These are phyloP conservation scores for Kluyveromyces marxianus DNA, from an alignment of 1,139 yeast genomes.

Conservation along the genomic window DNA sequence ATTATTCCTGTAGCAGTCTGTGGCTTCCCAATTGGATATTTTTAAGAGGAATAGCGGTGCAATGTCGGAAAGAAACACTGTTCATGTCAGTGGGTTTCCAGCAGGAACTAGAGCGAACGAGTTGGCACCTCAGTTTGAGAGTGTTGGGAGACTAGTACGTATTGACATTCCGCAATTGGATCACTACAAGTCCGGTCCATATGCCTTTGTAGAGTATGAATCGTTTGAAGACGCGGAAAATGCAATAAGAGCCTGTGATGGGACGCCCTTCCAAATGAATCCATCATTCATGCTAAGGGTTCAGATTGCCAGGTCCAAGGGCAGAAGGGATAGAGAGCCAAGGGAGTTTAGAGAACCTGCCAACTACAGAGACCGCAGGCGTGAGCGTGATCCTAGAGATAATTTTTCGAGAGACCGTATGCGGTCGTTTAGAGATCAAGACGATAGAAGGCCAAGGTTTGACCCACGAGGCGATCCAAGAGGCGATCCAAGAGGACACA, in stretches of 20 bases:
- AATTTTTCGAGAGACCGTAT: neutral
- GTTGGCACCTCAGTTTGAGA: conserved; percentile 63
- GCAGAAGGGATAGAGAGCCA: conserved; percentile 17
- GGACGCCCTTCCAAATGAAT: conserved; percentile 38
- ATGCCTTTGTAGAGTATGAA: conserved; percentile 67
- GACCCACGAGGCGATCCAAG: conserved; percentile 6
- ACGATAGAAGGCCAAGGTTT: conserved; percentile 9
- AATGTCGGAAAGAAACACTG: conserved; percentile 34
- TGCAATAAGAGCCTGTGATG: conserved; percentile 47
- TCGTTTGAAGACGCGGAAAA: conserved; percentile 53
- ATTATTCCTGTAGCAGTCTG: no score
- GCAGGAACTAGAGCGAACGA: conserved; percentile 57
- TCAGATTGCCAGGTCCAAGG: conserved; percentile 53
- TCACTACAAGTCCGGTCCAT: conserved; percentile 54
- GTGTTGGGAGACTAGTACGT: conserved; percentile 58
- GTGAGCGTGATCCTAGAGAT: neutral
- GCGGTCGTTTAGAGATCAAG: conserved; percentile 7
- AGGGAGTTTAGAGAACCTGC: conserved; percentile 2
- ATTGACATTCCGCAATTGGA: conserved; percentile 68
- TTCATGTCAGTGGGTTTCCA: conserved; percentile 55
- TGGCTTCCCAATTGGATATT: no score
- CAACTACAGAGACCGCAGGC: neutral
- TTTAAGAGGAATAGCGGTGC: no score
- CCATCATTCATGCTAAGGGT: conserved; percentile 39
- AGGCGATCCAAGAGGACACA: conserved; percentile 6